These are phyloP conservation scores for Saturnispora gosingensis DNA, from an alignment of 805 yeast genomes.

Conservation along the genomic window DNA sequence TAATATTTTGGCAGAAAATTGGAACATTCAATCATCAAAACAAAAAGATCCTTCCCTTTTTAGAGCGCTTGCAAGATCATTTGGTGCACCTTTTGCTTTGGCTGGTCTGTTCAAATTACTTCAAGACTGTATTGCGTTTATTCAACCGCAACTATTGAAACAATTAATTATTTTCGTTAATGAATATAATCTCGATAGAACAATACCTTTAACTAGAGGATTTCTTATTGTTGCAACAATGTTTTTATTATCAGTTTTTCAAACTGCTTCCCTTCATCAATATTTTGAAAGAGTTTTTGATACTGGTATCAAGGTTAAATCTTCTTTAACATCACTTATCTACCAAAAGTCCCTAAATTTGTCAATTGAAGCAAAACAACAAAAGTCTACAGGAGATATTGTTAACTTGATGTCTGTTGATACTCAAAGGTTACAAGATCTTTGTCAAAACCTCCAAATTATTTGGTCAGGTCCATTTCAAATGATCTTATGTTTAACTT, in stretches of 20 bases:
- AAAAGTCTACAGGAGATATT: conserved; percentile 81
- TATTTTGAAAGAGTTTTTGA: conserved; percentile 69
- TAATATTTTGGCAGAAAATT: conserved; percentile 40
- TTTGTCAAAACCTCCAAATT: conserved; percentile 67
- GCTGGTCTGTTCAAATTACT: conserved; percentile 66
- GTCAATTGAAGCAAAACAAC: conserved; percentile 62
- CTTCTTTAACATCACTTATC: conserved; percentile 57
- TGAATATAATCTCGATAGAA: conserved; percentile 35
- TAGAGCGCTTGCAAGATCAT: conserved; percentile 53
- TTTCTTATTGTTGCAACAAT: conserved; percentile 65
- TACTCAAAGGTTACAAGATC: conserved; percentile 78
- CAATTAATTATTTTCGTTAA: conserved; percentile 53
- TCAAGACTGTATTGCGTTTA: conserved; percentile 74
- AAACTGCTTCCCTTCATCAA: conserved; percentile 70
- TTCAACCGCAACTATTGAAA: conserved; percentile 79
- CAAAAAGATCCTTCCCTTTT: conserved; percentile 24
- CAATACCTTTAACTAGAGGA: conserved; percentile 62
- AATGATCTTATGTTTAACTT: conserved; percentile 61
- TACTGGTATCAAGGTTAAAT: conserved; percentile 66
- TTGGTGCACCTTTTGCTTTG: conserved; percentile 59
- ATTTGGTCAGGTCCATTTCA: conserved; percentile 95
- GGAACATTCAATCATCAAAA: conserved; percentile 46
- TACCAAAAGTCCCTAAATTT: conserved; percentile 60
- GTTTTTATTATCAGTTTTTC: conserved; percentile 70
- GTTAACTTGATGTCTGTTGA: conserved; percentile 94